Conservation (phyloP, 192 early-diverging fungal genomes). For the Coemansia sp. region DNA sequence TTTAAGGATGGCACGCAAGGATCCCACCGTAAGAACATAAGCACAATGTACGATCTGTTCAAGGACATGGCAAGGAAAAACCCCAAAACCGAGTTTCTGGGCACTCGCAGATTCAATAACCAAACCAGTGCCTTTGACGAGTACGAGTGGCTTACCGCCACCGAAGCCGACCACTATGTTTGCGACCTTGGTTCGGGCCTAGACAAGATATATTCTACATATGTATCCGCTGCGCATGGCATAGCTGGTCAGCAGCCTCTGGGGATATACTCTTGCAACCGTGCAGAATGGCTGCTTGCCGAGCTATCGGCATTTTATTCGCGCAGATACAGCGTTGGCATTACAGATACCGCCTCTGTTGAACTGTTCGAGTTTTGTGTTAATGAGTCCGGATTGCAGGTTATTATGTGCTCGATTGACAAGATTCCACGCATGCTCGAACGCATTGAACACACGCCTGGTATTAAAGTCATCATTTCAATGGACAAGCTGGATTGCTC, state of each 20-base stretch:
- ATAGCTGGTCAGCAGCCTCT: constrained; percentile 42
- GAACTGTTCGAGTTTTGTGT: constrained; percentile 73
- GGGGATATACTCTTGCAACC: constrained; percentile 70
- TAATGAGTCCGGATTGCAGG: constrained; percentile 68
- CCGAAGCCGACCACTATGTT: constrained; percentile 49
- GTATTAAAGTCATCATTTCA: constrained; percentile 67
- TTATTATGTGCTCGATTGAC: constrained; percentile 67
- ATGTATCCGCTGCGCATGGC: constrained; percentile 3
- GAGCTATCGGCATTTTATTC: constrained; percentile 63
- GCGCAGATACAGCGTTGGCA: constrained; percentile 63
- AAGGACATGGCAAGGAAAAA: constrained; percentile 17
- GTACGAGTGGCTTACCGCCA: constrained; percentile 63
- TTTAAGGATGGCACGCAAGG: constrained; percentile 43
- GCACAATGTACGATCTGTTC: constrained; percentile 34
- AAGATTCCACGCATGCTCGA: constrained; percentile 64
- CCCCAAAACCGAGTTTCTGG: constrained; percentile 48
- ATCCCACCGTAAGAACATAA: constrained; percentile 17
- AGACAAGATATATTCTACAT: constrained; percentile 61
- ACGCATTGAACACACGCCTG: constrained; percentile 56
- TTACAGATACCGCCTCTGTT: constrained; percentile 76
- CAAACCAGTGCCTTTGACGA: constrained; percentile 46
- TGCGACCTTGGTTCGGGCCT: constrained; percentile 63
- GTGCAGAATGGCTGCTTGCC: constrained; percentile 70
- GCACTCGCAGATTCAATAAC: constrained; percentile 56
- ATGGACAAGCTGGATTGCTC: constrained; percentile 68